Percentiles rank a stretch among this genome's conserved stretches.
Conservation (phyloP, 1,284 basidiomycete genomes). For the Cerrena zonata region DNA sequence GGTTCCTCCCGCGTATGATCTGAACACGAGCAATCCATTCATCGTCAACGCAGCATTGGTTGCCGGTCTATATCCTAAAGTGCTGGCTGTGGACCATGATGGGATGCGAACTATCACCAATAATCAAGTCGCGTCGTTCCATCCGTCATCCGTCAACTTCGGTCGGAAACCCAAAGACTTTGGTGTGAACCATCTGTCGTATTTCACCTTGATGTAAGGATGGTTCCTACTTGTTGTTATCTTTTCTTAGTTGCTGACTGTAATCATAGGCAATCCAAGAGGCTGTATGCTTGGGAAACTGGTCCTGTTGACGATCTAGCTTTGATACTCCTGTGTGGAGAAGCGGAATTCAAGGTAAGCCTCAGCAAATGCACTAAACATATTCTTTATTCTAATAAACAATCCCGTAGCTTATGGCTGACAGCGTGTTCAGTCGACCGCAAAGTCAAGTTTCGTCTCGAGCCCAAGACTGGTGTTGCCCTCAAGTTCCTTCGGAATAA, state of each 20-base stretch:
- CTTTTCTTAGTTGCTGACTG: conserved; percentile 12
- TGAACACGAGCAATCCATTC: conserved; percentile 58
- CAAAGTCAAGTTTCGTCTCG: conserved; percentile 71
- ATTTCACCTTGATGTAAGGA: conserved; percentile 84
- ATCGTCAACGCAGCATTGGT: conserved; percentile 81
- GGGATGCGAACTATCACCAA: conserved; percentile 80
- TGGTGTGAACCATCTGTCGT: conserved; percentile 70
- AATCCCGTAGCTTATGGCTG: conserved; percentile 56
- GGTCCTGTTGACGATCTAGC: conserved; percentile 84
- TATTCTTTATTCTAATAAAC: not conserved
- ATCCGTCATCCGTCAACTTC: conserved; percentile 91
- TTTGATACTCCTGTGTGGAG: conserved; percentile 84
- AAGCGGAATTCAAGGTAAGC: conserved; percentile 81
- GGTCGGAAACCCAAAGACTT: conserved; percentile 63
- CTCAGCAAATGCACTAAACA: too few relatives aligned
- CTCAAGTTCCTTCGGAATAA: conserved; percentile 76
- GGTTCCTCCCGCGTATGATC: conserved; percentile 70
- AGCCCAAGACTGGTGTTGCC: conserved; percentile 73
- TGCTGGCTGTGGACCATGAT: conserved; percentile 66
- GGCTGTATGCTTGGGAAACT: conserved; percentile 95
- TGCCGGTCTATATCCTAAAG: conserved; percentile 89
- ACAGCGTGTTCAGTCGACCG: conserved; percentile 78
- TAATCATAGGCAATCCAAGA: conserved; percentile 75
- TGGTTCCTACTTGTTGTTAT: conserved; percentile 10
- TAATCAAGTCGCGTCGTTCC: conserved; percentile 78